Conservation (phyloP, 2,329 filamentous ascomycete genomes). For the Colletotrichum theobromicola region DNA sequence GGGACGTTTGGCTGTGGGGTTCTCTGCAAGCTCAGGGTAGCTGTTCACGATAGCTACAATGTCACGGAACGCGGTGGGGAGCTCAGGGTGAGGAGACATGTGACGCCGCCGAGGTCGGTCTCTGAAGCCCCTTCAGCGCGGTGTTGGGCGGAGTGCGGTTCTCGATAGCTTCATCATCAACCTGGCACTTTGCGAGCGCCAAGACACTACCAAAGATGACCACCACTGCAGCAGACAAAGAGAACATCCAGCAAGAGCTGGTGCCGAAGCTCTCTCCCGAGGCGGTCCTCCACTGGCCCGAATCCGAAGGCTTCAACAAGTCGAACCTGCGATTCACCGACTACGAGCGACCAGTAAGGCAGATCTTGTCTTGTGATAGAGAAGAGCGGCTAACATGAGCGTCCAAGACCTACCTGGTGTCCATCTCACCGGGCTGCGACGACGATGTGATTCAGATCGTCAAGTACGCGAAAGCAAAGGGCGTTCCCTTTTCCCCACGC, state of each 20-base stretch:
- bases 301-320: not conserved
- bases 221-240: not conserved
- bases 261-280: not conserved
- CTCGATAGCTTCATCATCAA: not conserved
- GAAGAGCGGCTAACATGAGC: not conserved
- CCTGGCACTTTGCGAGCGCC: not conserved
- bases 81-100: not conserved
- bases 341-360: constrained; percentile 6
- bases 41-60: not conserved
- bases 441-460: constrained; percentile 8
- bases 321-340: constrained; percentile 11
- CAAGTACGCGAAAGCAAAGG: constrained; percentile 9
- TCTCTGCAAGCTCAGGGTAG: not conserved
- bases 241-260: not conserved
- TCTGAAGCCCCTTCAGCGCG: not conserved
- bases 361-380: fast-evolving
- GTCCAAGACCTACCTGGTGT: not conserved
- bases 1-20: not conserved
- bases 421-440: not conserved
- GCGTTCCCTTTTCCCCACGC: constrained; percentile 9
- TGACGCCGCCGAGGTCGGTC: not conserved
- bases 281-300: not conserved
- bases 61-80: not conserved
- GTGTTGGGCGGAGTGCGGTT: not conserved
- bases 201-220: not conserved